phyloP scores from a whole-genome alignment of 2,329 filamentous ascomycete genomes.

The Aspergillus felis region DNA sequence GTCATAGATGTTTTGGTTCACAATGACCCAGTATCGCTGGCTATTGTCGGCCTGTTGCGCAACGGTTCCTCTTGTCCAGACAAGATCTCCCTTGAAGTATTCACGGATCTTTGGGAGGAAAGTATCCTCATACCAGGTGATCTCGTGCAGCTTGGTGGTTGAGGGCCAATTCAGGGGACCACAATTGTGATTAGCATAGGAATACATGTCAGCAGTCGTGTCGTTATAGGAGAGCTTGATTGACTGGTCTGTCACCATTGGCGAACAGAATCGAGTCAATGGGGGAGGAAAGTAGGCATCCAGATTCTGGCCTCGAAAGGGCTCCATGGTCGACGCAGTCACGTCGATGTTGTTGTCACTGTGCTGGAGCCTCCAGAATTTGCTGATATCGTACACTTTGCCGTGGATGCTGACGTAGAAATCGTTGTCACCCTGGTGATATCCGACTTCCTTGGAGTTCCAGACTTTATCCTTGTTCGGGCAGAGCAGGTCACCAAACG shows the following conservation, averaged over 20 bases:
- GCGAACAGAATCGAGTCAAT: conserved; percentile 68
- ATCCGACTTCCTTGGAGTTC: conserved; percentile 64
- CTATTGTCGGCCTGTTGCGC: conserved; percentile 62
- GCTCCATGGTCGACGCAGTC: conserved; percentile 62
- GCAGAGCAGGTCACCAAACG: conserved; percentile 78
- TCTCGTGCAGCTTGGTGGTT: conserved; percentile 54
- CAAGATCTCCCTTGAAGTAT: conserved; percentile 83
- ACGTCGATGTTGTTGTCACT: conserved; percentile 60
- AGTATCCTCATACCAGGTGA: conserved; percentile 70
- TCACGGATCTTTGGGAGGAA: conserved; percentile 79
- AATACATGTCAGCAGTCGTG: conserved; percentile 60
- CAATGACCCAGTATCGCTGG: conserved; percentile 73
- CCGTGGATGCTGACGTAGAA: conserved; percentile 87
- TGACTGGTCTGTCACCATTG: conserved; percentile 60
- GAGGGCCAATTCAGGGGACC: conserved; percentile 58
- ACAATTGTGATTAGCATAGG: conserved; percentile 64
- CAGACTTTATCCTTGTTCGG: conserved; percentile 91
- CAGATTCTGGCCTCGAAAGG: conserved; percentile 72
- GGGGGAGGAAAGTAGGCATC: conserved; percentile 84
- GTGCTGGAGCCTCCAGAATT: conserved; percentile 83
- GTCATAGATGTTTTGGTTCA: conserved; percentile 76
- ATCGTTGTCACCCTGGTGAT: conserved; percentile 68
- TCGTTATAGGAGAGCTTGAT: conserved; percentile 50
- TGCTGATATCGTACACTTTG: conserved; percentile 84
- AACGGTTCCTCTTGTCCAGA: conserved; percentile 62